A percentile compares a stretch with the other conserved stretches of the same genome.
These are phyloP conservation scores for Axilococcus clingmanii DNA, from an alignment of 139 green algal species.

Conservation along the genomic window DNA sequence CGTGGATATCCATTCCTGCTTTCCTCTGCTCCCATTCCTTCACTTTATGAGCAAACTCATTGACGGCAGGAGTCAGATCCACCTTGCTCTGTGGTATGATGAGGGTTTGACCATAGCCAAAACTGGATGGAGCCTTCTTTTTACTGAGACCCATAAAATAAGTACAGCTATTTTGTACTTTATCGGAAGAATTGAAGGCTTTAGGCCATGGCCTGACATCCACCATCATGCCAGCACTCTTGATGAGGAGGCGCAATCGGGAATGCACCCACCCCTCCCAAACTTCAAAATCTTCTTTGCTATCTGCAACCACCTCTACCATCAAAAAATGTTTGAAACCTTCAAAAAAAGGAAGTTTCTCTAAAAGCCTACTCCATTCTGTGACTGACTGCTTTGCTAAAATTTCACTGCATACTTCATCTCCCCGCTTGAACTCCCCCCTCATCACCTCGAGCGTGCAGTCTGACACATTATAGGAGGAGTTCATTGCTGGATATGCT, in stretches of 20 bases:
- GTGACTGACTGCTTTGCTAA: slow-evolving; percentile 17
- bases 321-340: slow-evolving; percentile 68
- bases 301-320: slow-evolving; percentile 67
- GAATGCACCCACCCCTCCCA: slow-evolving; percentile 87
- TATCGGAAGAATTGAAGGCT: slow-evolving; percentile 16
- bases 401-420: slow-evolving; percentile 43
- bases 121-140: slow-evolving; percentile 28
- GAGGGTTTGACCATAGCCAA: slow-evolving; percentile 17
- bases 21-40: slow-evolving; percentile 17
- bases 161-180: slow-evolving; percentile 11
- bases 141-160: slow-evolving; percentile 71
- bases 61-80: slow-evolving; percentile 57
- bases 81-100: slow-evolving; percentile 38
- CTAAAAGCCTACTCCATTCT: slow-evolving; percentile 55
- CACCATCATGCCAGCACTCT: slow-evolving; percentile 42
- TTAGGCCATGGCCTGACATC: slow-evolving; percentile 60
- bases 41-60: slow-evolving; percentile 50
- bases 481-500: slow-evolving; percentile 93
- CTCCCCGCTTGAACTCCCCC: slow-evolving; percentile 34
- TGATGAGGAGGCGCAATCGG: slow-evolving; percentile 64
- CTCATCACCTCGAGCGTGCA: slow-evolving; percentile 67
- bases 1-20: slow-evolving; percentile 57
- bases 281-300: slow-evolving; percentile 53
- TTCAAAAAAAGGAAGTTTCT: slow-evolving; percentile 66
- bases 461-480: slow-evolving; percentile 84